Base-by-base conservation (phyloP, 176 grass and related monocot genomes). In the Paspalum notatum region DNA sequence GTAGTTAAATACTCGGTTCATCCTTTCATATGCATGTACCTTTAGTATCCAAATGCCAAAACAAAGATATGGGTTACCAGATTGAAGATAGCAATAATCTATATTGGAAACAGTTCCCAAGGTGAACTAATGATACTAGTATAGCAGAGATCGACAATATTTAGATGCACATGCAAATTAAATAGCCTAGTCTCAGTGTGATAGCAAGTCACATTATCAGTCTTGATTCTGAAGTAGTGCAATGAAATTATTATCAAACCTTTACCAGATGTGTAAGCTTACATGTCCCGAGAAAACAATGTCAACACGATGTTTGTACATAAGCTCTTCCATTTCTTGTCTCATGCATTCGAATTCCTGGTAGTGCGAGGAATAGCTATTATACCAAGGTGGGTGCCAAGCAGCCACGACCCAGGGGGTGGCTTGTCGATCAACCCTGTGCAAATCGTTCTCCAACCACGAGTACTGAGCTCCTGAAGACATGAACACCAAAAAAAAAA, bases 301-400 rank as follows among this genome's bases (percentile, higher is more conserved):
- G 77, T 98, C 95, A 11, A 98, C 88, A 12, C 70, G 53, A 74
- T 89, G 81, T 44, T 75, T 68, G 54, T 93, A 94, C 20, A 98
- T 50, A 76, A 94, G 90, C 6, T 20, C 83, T 86, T 98, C 95
- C 92, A 98, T 98, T 77, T 94, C 65, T 48, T 87, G 88, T 58
- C 95, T 88, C 95, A 98, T 98, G 82, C 95, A 98, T 69, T 98
- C 95, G 66, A 91, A 94, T 61, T 94, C 92, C 66, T 95, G 92
- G 73, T 95, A 98, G 88, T 98, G 90, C 12, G 95, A 93, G 18
- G 88, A 83, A 73, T 98, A 98, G 79, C 90, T 98, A 71, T 94
- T 98, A 64, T 98, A 98, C 95, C 95, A 98, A 32, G 95, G 95
- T 12, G 95, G 10, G 45, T 98, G 95, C 95, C 92, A 98, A 52